Percentiles rank a stretch among this genome's conserved stretches.
phyloP scores from a whole-genome alignment of 495 filamentous ascomycete genomes.

The Aspergillus taichungensis region DNA sequence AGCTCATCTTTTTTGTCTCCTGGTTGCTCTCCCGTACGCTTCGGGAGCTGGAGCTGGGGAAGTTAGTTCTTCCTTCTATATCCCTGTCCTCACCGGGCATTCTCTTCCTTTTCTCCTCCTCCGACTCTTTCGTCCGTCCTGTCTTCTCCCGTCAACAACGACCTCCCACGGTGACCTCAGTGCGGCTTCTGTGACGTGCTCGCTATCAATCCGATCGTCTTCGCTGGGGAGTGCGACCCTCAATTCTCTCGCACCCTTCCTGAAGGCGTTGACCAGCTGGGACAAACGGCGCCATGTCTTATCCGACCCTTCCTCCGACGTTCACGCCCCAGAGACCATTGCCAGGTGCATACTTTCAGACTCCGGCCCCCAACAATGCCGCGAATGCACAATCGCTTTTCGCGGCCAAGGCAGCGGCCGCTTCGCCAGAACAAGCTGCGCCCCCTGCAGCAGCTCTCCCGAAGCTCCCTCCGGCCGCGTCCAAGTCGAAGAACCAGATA shows the following conservation, averaged over 20 bases:
- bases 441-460: constrained; percentile 24
- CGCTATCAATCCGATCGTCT: not conserved
- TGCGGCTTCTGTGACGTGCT: not conserved
- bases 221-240: constrained; percentile 25
- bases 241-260: not conserved
- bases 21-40: too few relatives aligned
- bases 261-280: constrained; percentile 9
- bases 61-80: too few relatives aligned
- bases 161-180: constrained; percentile 14
- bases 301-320: constrained; percentile 40
- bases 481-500: constrained; percentile 27
- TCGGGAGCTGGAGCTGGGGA: too few relatives aligned
- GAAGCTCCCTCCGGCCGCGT: constrained; percentile 27
- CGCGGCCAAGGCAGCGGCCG: constrained; percentile 16
- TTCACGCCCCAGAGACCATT: constrained; percentile 55
- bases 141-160: constrained; percentile 6
- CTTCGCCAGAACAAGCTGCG: constrained; percentile 13
- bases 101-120: constrained; percentile 6
- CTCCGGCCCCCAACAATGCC: constrained; percentile 44
- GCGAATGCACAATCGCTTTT: constrained; percentile 17
- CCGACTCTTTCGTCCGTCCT: constrained; percentile 5
- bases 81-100: constrained; percentile 4
- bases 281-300: constrained; percentile 43
- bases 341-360: constrained; percentile 67
- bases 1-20: too few relatives aligned